Percentiles rank a stretch among this genome's conserved stretches.
Evolutionary conservation across 2,329 filamentous ascomycete species (phyloP).

Genomic region (Botrytis paeoniae): DNA sequence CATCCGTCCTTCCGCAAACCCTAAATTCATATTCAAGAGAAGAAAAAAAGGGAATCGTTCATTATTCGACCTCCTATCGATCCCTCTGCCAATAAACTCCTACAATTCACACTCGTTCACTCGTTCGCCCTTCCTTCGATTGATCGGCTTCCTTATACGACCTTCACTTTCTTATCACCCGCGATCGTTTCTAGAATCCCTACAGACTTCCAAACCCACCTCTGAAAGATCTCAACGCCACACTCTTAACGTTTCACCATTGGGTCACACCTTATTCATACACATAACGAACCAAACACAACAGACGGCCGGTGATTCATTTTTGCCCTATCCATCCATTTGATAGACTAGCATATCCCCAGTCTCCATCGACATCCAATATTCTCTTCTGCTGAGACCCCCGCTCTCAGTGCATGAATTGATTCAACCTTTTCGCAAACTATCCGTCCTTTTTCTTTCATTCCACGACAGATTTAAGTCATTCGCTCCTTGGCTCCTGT

Average conservation of each 20-base stretch:
- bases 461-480: slow-evolving; percentile 6
- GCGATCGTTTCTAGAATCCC: neutral
- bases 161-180: neutral
- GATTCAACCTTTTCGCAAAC: slow-evolving; percentile 5
- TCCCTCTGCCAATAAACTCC: neutral
- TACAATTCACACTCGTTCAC: neutral
- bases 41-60: slow-evolving; percentile 5
- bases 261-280: slow-evolving; percentile 6
- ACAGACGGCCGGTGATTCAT: slow-evolving; percentile 6
- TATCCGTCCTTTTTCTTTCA: neutral
- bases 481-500: slow-evolving; percentile 26
- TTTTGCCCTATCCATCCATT: neutral
- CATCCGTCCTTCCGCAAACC: neutral
- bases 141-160: neutral
- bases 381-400: slow-evolving; percentile 1
- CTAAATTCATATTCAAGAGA: neutral
- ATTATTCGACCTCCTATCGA: slow-evolving; percentile 4
- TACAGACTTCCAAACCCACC: slow-evolving; percentile 16
- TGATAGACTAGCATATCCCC: slow-evolving; percentile 13
- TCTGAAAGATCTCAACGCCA: slow-evolving; percentile 17
- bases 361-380: neutral
- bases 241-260: slow-evolving; percentile 19
- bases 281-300: slow-evolving; percentile 7
- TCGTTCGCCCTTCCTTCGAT: neutral
- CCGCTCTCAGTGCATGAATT: neutral